These are phyloP conservation scores for Fusarium liriodendri DNA, from an alignment of 2,329 filamentous ascomycete genomes.

Conservation along the genomic window DNA sequence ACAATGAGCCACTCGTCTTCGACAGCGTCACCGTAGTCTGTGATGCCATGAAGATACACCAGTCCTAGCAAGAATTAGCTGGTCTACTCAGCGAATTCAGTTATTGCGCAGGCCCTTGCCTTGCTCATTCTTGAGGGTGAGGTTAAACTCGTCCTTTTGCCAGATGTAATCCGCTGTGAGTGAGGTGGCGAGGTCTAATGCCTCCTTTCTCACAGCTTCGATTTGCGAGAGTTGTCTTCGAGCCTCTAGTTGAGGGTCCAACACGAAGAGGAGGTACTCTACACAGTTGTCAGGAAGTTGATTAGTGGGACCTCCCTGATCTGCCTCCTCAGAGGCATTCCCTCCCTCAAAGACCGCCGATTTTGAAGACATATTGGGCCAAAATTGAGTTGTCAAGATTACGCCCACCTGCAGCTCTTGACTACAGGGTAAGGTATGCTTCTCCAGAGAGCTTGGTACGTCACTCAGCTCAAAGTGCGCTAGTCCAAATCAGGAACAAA, in stretches of 20 bases:
- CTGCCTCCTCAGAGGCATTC: not conserved
- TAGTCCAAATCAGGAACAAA: conserved; percentile 21
- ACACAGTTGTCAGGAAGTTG: conserved; percentile 83
- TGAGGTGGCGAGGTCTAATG: conserved; percentile 69
- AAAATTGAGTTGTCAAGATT: not conserved
- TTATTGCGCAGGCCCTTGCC: conserved; percentile 55
- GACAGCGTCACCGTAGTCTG: conserved; percentile 92
- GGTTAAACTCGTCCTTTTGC: conserved; percentile 86
- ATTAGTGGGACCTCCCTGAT: conserved; percentile 10
- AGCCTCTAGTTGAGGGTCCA: conserved; percentile 66
- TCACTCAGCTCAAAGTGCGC: not conserved
- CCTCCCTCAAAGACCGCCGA: conserved; percentile 10
- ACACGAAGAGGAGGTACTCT: conserved; percentile 83
- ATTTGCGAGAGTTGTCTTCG: conserved; percentile 72
- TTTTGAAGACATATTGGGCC: conserved; percentile 17
- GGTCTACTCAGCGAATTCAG: conserved; percentile 3
- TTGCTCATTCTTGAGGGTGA: conserved; percentile 70
- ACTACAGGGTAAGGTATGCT: conserved; percentile 29
- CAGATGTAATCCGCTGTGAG: conserved; percentile 91
- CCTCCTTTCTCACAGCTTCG: conserved; percentile 77
- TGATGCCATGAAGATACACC: conserved; percentile 77
- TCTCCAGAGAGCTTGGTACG: not conserved
- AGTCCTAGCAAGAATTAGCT: conserved; percentile 52
- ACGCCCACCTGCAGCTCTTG: not conserved
- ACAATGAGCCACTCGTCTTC: conserved; percentile 99